A percentile compares a stretch with the other conserved stretches of the same genome.
phyloP scores from a whole-genome alignment of 2,329 filamentous ascomycete species.

The Cordyceps pruinosa region DNA sequence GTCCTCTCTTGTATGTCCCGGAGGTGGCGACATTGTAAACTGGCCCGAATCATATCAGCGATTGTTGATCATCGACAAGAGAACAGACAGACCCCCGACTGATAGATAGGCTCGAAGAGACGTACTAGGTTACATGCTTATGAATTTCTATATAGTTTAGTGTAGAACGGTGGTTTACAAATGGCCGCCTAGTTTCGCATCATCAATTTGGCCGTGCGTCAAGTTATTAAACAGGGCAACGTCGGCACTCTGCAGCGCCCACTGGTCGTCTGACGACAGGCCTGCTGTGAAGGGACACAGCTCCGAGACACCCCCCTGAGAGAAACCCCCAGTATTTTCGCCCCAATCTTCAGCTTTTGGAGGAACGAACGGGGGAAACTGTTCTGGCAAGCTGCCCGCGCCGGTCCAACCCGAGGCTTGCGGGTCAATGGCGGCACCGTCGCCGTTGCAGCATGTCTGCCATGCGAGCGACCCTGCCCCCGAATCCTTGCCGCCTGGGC shows the following conservation, averaged over 20 bases:
- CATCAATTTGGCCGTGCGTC: constrained; percentile 9
- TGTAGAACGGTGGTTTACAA: no score
- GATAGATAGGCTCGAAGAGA: no score
- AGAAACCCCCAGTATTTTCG: not conserved
- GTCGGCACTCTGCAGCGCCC: constrained; percentile 24
- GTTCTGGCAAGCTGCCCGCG: not conserved
- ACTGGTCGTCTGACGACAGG: constrained; percentile 17
- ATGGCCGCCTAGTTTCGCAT: no score
- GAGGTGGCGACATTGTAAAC: no score
- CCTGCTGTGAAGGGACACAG: constrained; percentile 12
- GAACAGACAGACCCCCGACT: no score
- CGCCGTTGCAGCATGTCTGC: not conserved
- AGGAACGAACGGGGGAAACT: not conserved
- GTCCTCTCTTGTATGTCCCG: no score
- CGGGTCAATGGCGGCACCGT: not conserved
- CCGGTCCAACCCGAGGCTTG: not conserved
- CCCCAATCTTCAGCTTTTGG: not conserved
- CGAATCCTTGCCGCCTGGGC: no score
- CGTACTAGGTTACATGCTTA: no score
- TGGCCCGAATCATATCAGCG: no score
- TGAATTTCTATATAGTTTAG: no score
- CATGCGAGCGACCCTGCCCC: no score
- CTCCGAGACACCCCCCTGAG: not conserved
- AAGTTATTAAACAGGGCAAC: constrained; percentile 24
- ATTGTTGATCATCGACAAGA: no score